Evolutionary conservation across 495 filamentous ascomycete species (phyloP).

Genomic region (Xylaria venustula): DNA sequence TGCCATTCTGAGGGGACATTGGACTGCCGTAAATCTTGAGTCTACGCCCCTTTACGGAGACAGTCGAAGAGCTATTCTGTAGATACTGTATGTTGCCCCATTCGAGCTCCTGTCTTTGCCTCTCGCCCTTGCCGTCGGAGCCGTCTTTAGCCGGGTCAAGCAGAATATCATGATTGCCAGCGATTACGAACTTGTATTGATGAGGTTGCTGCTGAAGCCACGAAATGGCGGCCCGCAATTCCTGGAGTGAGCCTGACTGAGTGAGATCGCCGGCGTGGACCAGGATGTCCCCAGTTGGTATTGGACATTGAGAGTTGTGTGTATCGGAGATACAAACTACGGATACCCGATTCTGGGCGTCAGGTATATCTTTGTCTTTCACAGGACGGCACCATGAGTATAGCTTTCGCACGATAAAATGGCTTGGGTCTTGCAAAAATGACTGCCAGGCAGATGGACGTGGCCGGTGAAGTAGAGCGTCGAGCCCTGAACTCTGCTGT

Average conservation of each 20-base stretch:
- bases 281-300: slow-evolving; percentile 82
- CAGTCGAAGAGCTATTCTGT: slow-evolving; percentile 30
- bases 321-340: slow-evolving; percentile 84
- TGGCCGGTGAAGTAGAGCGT: slow-evolving; percentile 7
- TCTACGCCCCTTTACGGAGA: slow-evolving; percentile 32
- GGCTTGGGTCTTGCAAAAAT: slow-evolving; percentile 9
- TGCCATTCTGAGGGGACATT: slow-evolving; percentile 28
- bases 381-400: slow-evolving; percentile 1
- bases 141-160: slow-evolving; percentile 22
- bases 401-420: slow-evolving; percentile 1
- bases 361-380: slow-evolving; percentile 62
- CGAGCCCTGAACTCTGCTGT: not conserved
- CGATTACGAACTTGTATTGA: slow-evolving; percentile 67
- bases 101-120: slow-evolving; percentile 20
- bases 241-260: slow-evolving; percentile 68
- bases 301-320: slow-evolving; percentile 59
- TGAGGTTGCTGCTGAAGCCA: slow-evolving; percentile 72
- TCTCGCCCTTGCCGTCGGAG: slow-evolving; percentile 10
- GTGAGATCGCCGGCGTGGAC: slow-evolving; percentile 86
- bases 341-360: slow-evolving; percentile 59
- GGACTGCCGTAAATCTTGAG: slow-evolving; percentile 43
- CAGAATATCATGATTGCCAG: slow-evolving; percentile 56
- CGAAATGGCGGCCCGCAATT: slow-evolving; percentile 64
- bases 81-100: slow-evolving; percentile 52
- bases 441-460: slow-evolving; percentile 10